phyloP scores from a whole-genome alignment of 2,329 filamentous ascomycete species.

The Sclerotinia subarctica region DNA sequence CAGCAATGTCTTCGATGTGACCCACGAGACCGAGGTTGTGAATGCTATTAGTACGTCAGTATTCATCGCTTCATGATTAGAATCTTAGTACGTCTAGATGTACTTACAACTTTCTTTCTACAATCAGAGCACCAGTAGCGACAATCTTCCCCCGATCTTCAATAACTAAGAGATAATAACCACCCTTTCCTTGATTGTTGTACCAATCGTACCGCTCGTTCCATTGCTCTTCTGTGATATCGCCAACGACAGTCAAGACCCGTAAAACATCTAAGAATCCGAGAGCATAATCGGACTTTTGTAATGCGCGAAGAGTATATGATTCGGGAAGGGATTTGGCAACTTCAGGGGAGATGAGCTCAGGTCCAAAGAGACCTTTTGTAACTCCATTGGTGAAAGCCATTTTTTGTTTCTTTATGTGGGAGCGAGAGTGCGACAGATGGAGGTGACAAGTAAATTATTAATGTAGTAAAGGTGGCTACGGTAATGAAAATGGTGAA shows the following conservation, averaged over 20 bases:
- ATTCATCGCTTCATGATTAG: neutral
- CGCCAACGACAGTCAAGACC: constrained; percentile 89
- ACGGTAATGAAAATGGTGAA: too few relatives aligned
- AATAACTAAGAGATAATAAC: constrained; percentile 85
- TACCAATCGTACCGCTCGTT: constrained; percentile 81
- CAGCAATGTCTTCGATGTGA: constrained; percentile 97
- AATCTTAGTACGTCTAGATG: constrained; percentile 2
- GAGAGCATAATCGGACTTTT: constrained; percentile 70
- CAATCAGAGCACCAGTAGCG: constrained; percentile 84
- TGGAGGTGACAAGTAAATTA: neutral
- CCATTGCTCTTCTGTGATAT: constrained; percentile 73
- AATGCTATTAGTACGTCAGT: constrained; percentile 51
- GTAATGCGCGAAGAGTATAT: constrained; percentile 79
- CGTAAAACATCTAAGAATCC: constrained; percentile 90
- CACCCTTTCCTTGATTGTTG: constrained; percentile 56
- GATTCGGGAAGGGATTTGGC: constrained; percentile 69
- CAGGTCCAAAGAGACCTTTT: constrained; percentile 70
- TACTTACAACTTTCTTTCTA: constrained; percentile 88
- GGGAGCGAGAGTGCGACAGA: too few relatives aligned
- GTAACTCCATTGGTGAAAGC: constrained; percentile 26
- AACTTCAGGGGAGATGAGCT: constrained; percentile 76
- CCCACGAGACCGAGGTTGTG: constrained; percentile 80
- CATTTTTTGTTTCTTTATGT: neutral
- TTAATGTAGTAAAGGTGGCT: too few relatives aligned
- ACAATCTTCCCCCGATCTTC: constrained; percentile 68